phyloP scores from a whole-genome alignment of 495 filamentous ascomycete species.

The Aspergillus bertholletiae region DNA sequence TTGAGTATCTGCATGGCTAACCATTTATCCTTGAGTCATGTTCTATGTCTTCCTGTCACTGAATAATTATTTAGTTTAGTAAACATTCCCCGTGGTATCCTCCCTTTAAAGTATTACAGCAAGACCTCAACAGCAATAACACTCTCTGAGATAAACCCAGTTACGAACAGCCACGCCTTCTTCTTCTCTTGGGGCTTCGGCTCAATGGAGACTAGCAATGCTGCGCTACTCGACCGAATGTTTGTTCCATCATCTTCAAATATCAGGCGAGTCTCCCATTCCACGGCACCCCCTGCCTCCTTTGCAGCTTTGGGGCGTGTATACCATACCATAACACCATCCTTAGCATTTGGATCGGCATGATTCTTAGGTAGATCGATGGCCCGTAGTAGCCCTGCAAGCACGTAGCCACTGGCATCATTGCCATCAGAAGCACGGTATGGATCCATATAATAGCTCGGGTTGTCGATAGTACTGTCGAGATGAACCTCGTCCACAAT shows the following conservation, averaged over 20 bases:
- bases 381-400: constrained; percentile 45
- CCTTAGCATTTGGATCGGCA: constrained; percentile 34
- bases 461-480: constrained; percentile 53
- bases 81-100: too few species aligned
- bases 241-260: constrained; percentile 57
- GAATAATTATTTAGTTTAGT: too few species aligned
- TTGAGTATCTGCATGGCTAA: background rate
- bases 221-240: constrained; percentile 49
- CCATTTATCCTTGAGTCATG: background rate
- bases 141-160: constrained; percentile 51
- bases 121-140: constrained; percentile 54
- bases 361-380: constrained; percentile 28
- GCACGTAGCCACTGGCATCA: constrained; percentile 54
- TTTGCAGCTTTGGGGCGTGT: constrained; percentile 19
- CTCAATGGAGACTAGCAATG: constrained; percentile 52
- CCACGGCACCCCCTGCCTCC: constrained; percentile 3
- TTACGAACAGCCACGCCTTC: constrained; percentile 56
- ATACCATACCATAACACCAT: constrained; percentile 49
- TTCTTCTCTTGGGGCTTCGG: constrained; percentile 35
- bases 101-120: constrained; percentile 33
- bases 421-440: constrained; percentile 23
- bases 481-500: constrained; percentile 40
- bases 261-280: constrained; percentile 44
- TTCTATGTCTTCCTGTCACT: background rate
- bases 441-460: constrained; percentile 50